phyloP scores from a whole-genome alignment of 140 eudicot genomes.

The Ambrosia hybrid region DNA sequence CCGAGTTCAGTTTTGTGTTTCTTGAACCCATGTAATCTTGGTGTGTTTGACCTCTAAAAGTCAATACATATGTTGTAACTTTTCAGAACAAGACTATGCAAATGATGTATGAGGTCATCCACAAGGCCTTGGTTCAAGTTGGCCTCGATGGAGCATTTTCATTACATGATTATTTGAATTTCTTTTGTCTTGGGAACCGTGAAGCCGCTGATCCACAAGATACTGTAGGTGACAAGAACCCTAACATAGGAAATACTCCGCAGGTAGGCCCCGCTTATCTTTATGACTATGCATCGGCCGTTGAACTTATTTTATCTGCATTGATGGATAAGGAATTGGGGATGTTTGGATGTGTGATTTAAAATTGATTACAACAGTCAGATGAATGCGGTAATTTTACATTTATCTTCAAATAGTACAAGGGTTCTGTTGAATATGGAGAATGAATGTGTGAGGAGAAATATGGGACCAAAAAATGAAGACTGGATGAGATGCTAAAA shows the following conservation, averaged over 20 bases:
- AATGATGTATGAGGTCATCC: conserved; percentile 96
- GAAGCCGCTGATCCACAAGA: conserved; percentile 45
- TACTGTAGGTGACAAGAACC: conserved; percentile 26
- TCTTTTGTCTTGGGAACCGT: conserved; percentile 86
- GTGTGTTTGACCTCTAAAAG: neutral
- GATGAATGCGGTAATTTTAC: neutral
- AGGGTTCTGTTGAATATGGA: neutral
- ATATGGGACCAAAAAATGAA: neutral
- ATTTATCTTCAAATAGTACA: neutral
- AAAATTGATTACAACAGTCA: neutral
- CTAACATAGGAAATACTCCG: conserved; percentile 39
- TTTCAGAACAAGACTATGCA: conserved; percentile 85
- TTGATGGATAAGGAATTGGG: too few relatives aligned
- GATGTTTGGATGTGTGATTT: too few relatives aligned
- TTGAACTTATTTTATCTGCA: too few relatives aligned
- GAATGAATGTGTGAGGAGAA: neutral
- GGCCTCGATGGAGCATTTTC: conserved; percentile 72
- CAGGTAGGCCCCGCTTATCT: conserved; percentile 44
- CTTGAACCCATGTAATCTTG: too few relatives aligned
- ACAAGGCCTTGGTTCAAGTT: conserved; percentile 74
- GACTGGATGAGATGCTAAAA: neutral
- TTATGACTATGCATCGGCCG: neutral
- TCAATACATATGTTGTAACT: neutral
- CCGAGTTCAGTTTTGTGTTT: too few relatives aligned
- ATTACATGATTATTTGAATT: conserved; percentile 79